phyloP scores from a whole-genome alignment of 768 basidiomycete genomes.

The Amanita inopinata region DNA sequence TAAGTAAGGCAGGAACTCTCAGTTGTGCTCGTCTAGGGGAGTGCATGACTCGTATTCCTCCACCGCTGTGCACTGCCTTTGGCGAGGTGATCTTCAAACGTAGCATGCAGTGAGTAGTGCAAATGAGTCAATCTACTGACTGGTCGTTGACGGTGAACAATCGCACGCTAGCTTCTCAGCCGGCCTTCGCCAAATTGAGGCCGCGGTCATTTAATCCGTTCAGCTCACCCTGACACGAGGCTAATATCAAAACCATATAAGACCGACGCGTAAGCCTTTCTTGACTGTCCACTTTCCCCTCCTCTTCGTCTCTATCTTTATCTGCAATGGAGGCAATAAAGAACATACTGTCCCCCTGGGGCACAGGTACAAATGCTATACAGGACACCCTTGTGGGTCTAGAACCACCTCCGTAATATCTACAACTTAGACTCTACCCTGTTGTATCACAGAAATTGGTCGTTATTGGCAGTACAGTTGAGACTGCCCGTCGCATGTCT shows the following conservation, averaged over 20 bases:
- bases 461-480: conserved; percentile 83
- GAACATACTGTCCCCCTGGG: conserved; percentile 61
- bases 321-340: conserved; percentile 59
- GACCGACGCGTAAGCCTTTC: conserved; percentile 28
- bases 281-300: conserved; percentile 23
- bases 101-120: no score
- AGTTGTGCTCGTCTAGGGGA: no score
- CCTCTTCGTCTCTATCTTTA: conserved; percentile 20
- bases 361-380: conserved; percentile 56
- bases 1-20: no score
- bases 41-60: no score
- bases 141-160: no score
- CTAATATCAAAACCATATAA: conserved; percentile 32
- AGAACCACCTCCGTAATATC: not conserved
- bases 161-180: not conserved
- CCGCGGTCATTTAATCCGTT: conserved; percentile 6
- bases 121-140: no score
- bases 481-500: conserved; percentile 73
- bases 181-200: conserved; percentile 2
- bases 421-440: not conserved
- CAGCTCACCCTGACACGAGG: conserved; percentile 26
- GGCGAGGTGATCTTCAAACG: no score
- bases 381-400: conserved; percentile 67
- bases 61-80: no score
- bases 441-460: conserved; percentile 59